Base-by-base conservation (phyloP, 768 basidiomycete genomes). In the Termitomyces sp. region DNA sequence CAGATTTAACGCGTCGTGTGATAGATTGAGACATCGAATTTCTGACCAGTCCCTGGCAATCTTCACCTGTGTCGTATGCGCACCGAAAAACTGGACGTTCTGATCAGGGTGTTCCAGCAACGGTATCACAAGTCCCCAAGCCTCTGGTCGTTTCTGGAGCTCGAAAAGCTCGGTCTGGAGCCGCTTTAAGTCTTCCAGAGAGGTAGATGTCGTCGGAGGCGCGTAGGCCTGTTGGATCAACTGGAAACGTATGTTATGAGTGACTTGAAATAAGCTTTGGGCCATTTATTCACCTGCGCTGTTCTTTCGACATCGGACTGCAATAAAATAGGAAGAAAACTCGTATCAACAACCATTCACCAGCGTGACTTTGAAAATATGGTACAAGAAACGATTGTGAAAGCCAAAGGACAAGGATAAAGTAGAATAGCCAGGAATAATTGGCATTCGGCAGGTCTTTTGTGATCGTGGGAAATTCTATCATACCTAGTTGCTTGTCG, bases 81-180 rank as follows among this genome's bases (percentile, higher is more conserved):
- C 94, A 2, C 94, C 93, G 65, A 93, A 96, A 78, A 96, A 98
- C 68, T 94, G 89, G 10, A 96, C 91, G 64, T 92, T 92, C 52
- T 79, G 78, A 69, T 95, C 88, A 28, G 76, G 72, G 64, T 88
- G 77, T 14, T 84, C 77, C 25, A 94, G 72, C 60, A 94, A 79
- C 0, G 91, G 91, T 35, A 89, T 78, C 19, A 93, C 83, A 46
- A 94, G 73, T 9, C 89, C 91, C 92, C 91, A 94, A 3, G 89
- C 89, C 63, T 89, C 89, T 16, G 80, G 84, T 51, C 78, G 73
- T 63, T 86, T 88, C 69, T 91, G 89, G 11, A 90, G 79, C 58
- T 89, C 86, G 59, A 87, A 88, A 5, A 90, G 79, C 57, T 89
- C 86, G 52, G 82, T 82, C 63, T 91, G 89, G 6, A 86, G 72